A percentile compares a stretch with the other conserved stretches of the same genome.
phyloP scores from a whole-genome alignment of 1,284 basidiomycete genomes.

The Boletellus dicymbophilus region DNA sequence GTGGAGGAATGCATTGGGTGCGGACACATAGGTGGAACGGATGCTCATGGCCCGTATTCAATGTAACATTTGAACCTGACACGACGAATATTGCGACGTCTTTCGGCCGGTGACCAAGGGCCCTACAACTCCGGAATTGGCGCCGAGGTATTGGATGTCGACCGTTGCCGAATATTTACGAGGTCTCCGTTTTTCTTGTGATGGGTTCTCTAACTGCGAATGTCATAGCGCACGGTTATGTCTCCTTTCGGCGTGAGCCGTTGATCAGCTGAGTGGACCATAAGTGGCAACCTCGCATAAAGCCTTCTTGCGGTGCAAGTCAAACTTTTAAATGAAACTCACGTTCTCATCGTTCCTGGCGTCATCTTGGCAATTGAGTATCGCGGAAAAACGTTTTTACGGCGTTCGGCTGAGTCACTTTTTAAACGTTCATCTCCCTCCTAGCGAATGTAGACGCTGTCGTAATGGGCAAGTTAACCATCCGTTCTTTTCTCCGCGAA shows the following conservation, averaged over 20 bases:
- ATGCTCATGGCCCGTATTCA: not conserved
- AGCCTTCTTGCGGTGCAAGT: too few species aligned
- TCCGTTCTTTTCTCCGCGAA: slow-evolving; percentile 19
- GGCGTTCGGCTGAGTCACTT: not conserved
- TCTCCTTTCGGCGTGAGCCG: not conserved
- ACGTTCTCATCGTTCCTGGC: not conserved
- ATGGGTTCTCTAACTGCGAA: not conserved
- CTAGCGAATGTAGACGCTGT: not conserved
- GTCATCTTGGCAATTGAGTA: not conserved
- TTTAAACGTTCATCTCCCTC: too few species aligned
- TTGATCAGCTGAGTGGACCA: not conserved
- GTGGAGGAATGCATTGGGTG: slow-evolving; percentile 63
- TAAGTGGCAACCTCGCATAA: too few species aligned
- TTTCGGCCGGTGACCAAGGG: too few species aligned
- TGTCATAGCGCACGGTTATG: not conserved
- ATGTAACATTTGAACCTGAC: slow-evolving; percentile 1
- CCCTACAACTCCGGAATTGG: too few species aligned
- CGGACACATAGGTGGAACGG: slow-evolving; percentile 11
- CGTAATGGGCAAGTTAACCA: slow-evolving; percentile 22
- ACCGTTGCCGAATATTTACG: not conserved
- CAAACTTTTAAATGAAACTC: slow-evolving; percentile 1
- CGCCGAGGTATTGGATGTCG: not conserved
- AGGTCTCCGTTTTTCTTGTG: not conserved
- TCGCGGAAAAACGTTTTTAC: slow-evolving; percentile 2
- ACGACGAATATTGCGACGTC: not conserved